Percentiles rank a stretch among this genome's conserved stretches.
Evolutionary conservation across 2,329 filamentous ascomycete species (phyloP).

Genomic region (Kalmusia sp.): DNA sequence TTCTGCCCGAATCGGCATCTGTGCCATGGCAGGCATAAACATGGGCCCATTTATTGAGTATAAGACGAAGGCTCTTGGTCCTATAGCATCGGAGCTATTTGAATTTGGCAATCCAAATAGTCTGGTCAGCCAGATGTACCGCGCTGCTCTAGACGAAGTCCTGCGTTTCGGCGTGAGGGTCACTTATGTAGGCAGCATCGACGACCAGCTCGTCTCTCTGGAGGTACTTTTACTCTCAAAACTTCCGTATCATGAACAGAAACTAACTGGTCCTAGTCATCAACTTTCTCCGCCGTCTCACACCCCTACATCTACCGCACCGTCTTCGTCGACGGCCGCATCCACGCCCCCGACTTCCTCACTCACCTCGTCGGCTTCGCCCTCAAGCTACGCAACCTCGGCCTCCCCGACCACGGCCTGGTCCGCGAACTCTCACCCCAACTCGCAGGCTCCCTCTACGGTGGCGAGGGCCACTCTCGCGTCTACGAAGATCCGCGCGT

Average conservation of each 20-base stretch:
- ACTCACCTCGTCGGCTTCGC: slow-evolving; percentile 92
- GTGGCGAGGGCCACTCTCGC: slow-evolving; percentile 90
- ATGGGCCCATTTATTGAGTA: slow-evolving; percentile 93
- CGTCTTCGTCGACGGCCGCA: slow-evolving; percentile 92
- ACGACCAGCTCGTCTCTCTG: slow-evolving; percentile 93
- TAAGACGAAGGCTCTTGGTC: slow-evolving; percentile 86
- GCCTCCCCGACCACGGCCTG: slow-evolving; percentile 89
- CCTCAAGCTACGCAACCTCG: slow-evolving; percentile 91
- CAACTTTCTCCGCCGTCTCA: slow-evolving; percentile 81
- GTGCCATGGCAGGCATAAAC: slow-evolving; percentile 89
- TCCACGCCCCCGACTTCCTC: slow-evolving; percentile 93
- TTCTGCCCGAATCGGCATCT: slow-evolving; percentile 80
- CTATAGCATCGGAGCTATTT: slow-evolving; percentile 91
- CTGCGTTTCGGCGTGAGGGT: slow-evolving; percentile 82
- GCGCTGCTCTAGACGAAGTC: slow-evolving; percentile 74
- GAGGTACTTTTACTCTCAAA: slow-evolving; percentile 63
- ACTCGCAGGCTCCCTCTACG: slow-evolving; percentile 88
- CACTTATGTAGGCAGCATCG: slow-evolving; percentile 91
- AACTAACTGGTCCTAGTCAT: slow-evolving; percentile 62
- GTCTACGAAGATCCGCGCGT: slow-evolving; percentile 90
- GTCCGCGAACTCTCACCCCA: slow-evolving; percentile 88
- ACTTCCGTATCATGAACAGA: background rate
- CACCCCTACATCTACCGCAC: slow-evolving; percentile 95
- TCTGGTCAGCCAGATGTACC: slow-evolving; percentile 81
- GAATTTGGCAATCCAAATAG: slow-evolving; percentile 87